Evolutionary conservation across 176 grass and related monocot genomes (phyloP).

Genomic region (Avena atlantica): DNA sequence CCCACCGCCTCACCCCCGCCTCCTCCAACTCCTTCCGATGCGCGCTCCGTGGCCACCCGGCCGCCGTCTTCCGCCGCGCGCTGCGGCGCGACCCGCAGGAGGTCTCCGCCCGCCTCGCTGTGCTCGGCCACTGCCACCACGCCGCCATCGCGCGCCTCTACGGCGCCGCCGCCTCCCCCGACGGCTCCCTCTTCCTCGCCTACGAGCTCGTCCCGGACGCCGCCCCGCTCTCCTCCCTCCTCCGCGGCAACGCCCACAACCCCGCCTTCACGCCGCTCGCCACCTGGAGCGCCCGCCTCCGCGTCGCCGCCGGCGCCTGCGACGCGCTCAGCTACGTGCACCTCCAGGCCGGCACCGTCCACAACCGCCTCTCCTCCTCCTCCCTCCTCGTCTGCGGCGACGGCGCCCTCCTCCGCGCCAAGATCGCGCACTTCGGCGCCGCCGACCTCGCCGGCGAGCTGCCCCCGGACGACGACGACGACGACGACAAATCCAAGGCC

Average conservation of each 20-base stretch:
- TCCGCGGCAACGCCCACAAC: constrained; percentile 77
- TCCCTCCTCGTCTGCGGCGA: constrained; percentile 68
- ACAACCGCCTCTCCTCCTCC: constrained; percentile 86
- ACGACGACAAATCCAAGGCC: not conserved
- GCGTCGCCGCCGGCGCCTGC: constrained; percentile 69
- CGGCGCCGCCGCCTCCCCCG: constrained; percentile 69
- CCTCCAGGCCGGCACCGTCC: constrained; percentile 65
- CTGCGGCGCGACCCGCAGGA: constrained; percentile 59
- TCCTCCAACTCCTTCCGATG: constrained; percentile 65
- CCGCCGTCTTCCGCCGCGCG: constrained; percentile 75
- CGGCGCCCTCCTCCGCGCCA: constrained; percentile 56
- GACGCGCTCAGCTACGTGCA: constrained; percentile 89
- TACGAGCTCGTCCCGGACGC: constrained; percentile 72
- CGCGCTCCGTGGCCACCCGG: constrained; percentile 63
- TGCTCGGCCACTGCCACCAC: constrained; percentile 83
- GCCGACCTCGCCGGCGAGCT: constrained; percentile 77
- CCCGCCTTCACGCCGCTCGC: constrained; percentile 72
- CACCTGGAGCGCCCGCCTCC: constrained; percentile 69
- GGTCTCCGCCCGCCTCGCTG: constrained; percentile 44
- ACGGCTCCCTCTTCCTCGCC: constrained; percentile 72
- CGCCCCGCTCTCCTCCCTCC: constrained; percentile 57
- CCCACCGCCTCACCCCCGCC: constrained; percentile 53
- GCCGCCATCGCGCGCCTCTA: constrained; percentile 75
- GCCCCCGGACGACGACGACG: constrained; percentile 11
- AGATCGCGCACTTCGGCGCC: constrained; percentile 82